Conservation (phyloP, 179 eudicot species). For the Vitellaria paradoxa region DNA sequence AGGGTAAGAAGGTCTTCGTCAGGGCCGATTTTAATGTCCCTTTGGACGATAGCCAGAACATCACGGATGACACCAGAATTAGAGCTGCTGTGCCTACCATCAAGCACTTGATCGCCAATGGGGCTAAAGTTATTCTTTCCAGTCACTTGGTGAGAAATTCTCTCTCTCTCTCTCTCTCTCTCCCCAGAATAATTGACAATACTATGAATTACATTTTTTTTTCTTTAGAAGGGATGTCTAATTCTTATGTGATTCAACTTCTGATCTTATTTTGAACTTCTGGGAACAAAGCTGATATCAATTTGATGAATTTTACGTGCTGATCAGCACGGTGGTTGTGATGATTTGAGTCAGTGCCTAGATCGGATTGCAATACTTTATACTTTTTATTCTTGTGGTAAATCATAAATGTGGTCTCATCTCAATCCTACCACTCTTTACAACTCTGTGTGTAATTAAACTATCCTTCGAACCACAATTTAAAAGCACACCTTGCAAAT, state of each 20-base stretch:
- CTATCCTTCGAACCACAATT: neutral
- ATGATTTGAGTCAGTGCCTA: neutral
- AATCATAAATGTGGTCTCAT: neutral
- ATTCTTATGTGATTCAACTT: neutral
- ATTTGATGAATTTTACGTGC: neutral
- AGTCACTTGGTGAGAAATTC: conserved; percentile 18
- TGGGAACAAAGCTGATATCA: neutral
- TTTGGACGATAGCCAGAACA: conserved; percentile 54
- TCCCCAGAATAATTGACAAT: no score
- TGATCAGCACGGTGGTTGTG: neutral
- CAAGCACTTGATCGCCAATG: conserved; percentile 19
- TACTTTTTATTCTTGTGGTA: neutral
- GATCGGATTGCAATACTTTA: neutral
- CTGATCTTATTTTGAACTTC: neutral
- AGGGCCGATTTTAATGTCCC: conserved; percentile 83
- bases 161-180: no score
- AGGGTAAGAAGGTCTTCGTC: conserved; percentile 72
- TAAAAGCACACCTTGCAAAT: neutral
- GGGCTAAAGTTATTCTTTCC: conserved; percentile 22
- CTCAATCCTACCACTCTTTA: neutral
- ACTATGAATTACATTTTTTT: neutral
- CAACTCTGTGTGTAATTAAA: neutral
- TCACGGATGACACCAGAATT: conserved; percentile 74
- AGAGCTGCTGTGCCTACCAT: conserved; percentile 69
- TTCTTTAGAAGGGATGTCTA: neutral